Base-by-base conservation (phyloP, 2,329 filamentous ascomycete genomes). In the Ophiostoma piceae region DNA sequence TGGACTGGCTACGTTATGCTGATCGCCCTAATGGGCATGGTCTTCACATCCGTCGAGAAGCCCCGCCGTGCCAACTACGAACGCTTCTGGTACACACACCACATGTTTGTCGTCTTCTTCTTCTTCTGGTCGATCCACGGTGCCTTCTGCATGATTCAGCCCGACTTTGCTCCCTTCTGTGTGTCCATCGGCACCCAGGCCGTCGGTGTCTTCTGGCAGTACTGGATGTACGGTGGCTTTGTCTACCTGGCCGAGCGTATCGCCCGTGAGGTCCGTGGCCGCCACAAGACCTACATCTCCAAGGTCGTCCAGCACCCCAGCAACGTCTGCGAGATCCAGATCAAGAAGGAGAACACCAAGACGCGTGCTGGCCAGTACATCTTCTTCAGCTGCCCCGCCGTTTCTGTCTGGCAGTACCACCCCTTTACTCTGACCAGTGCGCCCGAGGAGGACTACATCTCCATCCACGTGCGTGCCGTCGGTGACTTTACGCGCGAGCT, bases 121-220 rank as follows among this genome's bases (percentile, higher is more conserved):
- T 83, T 94, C 74, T 94, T 95, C 84, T 95, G 92, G 91, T 89
- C 91, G n/a, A 86, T 94, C 75, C 92, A 96, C 79, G 92, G 92
- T 71, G 90, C 90, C 35, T 95, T 93, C 82, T 94, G 92, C 80
- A 94, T 95, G 92, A 94, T 94, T 76, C 91, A 92, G 79, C 88
- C 91, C 68, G 92, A 95, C 77, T 87, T 90, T 73, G 89, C 90
- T 6, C 91, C 92, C 1, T 94, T 91, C 78, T 94, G 92, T 80
- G 84, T 86, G 70, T 88, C 89, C 71, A 82, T 92, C 71, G 87
- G 87, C 72, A 82, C 85, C 11, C 83, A 85, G 35, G 87, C 87
- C 39, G 83, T 89, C 72, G 92, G 91, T 75, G 90, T 94, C 69
- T 95, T 96, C 78, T 95, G 91, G 90, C 89, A 94, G 80, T 95